Percentiles rank a stretch among this genome's conserved stretches.
Evolutionary conservation across 805 yeast species (phyloP).

Genomic region (Nakazawaea ernobii): DNA sequence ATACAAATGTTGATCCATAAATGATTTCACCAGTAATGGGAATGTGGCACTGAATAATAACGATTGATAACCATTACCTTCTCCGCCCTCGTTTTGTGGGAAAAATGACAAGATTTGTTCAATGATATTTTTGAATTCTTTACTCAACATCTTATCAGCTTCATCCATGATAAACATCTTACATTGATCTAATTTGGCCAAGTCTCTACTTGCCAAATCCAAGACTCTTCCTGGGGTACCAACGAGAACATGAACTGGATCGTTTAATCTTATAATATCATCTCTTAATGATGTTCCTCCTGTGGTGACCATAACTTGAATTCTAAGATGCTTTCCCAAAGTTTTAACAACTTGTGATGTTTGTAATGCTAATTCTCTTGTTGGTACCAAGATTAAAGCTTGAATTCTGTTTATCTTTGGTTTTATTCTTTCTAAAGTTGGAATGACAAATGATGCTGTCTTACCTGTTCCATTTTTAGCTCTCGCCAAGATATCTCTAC

Average conservation of each 20-base stretch:
- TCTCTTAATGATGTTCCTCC: constrained; percentile 95
- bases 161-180: constrained; percentile 94
- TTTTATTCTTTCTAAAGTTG: constrained; percentile 82
- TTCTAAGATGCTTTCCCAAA: constrained; percentile 86
- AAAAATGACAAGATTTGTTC: constrained; percentile 80
- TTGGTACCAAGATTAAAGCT: constrained; percentile 90
- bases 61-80: constrained; percentile 60
- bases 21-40: constrained; percentile 88
- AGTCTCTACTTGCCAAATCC: constrained; percentile 82
- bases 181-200: constrained; percentile 85
- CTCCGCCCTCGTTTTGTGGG: constrained; percentile 41
- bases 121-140: constrained; percentile 82
- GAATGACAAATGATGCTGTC: constrained; percentile 95
- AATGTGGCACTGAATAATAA: constrained; percentile 91
- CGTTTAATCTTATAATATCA: constrained; percentile 88
- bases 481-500: constrained; percentile 93
- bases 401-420: constrained; percentile 83
- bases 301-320: constrained; percentile 95
- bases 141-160: constrained; percentile 93
- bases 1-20: constrained; percentile 84
- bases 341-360: constrained; percentile 97
- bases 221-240: constrained; percentile 98
- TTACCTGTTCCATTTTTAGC: constrained; percentile 99
- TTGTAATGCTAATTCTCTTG: constrained; percentile 96
- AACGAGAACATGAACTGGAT: constrained; percentile 88